Conservation (phyloP, 805 yeast genomes). For the Ogataea allantospora region DNA sequence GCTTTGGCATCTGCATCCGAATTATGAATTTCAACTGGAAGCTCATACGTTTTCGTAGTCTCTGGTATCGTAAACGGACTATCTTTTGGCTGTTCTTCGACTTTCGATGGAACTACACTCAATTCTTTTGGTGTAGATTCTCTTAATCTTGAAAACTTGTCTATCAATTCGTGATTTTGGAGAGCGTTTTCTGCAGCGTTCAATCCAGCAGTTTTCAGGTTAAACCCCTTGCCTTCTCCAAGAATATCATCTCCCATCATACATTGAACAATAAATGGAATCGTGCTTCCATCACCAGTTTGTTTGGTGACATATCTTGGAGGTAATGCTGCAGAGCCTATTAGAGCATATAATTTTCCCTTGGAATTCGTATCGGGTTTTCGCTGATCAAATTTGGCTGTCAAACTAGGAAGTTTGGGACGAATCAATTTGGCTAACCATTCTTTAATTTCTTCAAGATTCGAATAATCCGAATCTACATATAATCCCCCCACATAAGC, state of each 20-base stretch:
- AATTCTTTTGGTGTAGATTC: conserved; percentile 47
- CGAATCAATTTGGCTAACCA: conserved; percentile 57
- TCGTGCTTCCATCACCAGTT: conserved; percentile 47
- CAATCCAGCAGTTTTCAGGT: conserved; percentile 72
- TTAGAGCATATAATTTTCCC: conserved; percentile 67
- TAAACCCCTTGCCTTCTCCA: conserved; percentile 71
- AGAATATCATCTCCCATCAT: conserved; percentile 60
- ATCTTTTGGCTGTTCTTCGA: not conserved
- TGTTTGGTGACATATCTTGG: conserved; percentile 54
- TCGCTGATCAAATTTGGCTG: conserved; percentile 27
- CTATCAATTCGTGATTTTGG: conserved; percentile 53
- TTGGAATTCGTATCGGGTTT: conserved; percentile 68
- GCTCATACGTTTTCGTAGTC: conserved; percentile 1
- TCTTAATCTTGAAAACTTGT: conserved; percentile 59
- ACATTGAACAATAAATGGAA: conserved; percentile 66
- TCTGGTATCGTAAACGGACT: not conserved
- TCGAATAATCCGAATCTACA: conserved; percentile 48
- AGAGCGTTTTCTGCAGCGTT: conserved; percentile 85
- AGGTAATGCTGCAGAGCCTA: conserved; percentile 70
- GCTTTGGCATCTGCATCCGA: conserved; percentile 22
- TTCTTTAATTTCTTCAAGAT: conserved; percentile 46
- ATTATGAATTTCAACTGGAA: conserved; percentile 10
- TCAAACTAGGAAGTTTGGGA: conserved; percentile 37
- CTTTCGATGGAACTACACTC: conserved; percentile 16
- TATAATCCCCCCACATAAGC: conserved; percentile 88